Conservation (phyloP, 306 rosid species). For the Vigna nakashimae region DNA sequence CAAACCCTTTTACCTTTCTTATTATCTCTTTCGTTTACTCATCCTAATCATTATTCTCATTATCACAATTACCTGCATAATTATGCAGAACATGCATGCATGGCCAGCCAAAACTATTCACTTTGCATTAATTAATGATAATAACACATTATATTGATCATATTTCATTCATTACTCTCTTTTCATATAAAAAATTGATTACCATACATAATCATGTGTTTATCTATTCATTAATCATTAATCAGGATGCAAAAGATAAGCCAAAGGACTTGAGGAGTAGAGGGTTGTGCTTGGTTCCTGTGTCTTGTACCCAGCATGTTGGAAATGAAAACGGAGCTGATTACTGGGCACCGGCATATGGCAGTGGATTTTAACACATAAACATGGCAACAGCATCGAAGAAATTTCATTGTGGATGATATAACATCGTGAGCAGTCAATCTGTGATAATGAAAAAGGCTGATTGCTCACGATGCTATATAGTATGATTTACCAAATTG, state of each 20-base stretch:
- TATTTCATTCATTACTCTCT: neutral
- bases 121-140: neutral
- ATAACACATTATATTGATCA: too few relatives aligned
- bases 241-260: constrained; percentile 52
- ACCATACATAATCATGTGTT: neutral
- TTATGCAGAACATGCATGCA: constrained; percentile 3
- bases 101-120: neutral
- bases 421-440: constrained; percentile 82
- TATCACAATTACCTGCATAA: constrained; percentile 43
- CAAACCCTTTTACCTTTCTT: constrained; percentile 38
- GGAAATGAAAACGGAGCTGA: constrained; percentile 84
- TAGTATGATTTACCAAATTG: neutral
- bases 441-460: constrained; percentile 54
- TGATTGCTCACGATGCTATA: constrained; percentile 90
- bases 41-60: constrained; percentile 33
- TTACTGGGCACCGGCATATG: constrained; percentile 87
- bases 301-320: constrained; percentile 81
- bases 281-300: constrained; percentile 89
- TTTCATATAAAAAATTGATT: too few relatives aligned
- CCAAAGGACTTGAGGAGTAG: constrained; percentile 73
- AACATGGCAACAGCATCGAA: neutral
- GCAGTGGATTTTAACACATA: constrained; percentile 53
- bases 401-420: constrained; percentile 31
- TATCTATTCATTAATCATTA: neutral
- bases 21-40: constrained; percentile 37